A percentile compares a stretch with the other conserved stretches of the same genome.
Evolutionary conservation across 1,284 basidiomycete species (phyloP).

Genomic region (Ganoderma sinense): DNA sequence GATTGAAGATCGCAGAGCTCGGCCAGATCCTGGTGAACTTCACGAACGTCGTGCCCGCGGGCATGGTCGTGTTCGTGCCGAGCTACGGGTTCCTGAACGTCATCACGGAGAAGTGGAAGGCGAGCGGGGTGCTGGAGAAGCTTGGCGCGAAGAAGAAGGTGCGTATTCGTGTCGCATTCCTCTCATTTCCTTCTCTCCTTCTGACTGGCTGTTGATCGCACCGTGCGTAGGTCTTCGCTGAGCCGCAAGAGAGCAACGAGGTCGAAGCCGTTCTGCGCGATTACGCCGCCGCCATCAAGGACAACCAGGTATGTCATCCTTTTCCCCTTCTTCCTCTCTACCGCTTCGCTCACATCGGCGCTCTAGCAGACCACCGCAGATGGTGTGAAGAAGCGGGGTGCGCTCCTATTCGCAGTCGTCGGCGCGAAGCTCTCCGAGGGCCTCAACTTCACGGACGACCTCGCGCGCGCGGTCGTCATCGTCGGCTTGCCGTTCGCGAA

Average conservation of each 20-base stretch:
- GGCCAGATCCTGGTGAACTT: constrained; percentile 87
- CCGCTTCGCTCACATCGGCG: background rate
- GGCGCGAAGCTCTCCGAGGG: constrained; percentile 98
- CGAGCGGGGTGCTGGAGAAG: constrained; percentile 66
- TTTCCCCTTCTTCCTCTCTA: background rate
- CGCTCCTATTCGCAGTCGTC: constrained; percentile 90
- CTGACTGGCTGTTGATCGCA: background rate
- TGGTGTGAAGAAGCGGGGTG: constrained; percentile 58
- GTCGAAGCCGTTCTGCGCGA: constrained; percentile 84
- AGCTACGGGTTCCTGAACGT: constrained; percentile 87
- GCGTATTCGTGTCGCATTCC: constrained; percentile 34
- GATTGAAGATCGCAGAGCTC: constrained; percentile 79
- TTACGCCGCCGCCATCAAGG: constrained; percentile 71
- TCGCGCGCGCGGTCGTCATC: constrained; percentile 90
- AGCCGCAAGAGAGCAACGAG: constrained; percentile 80
- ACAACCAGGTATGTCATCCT: constrained; percentile 26
- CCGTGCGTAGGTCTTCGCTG: constrained; percentile 78
- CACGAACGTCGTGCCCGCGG: constrained; percentile 81
- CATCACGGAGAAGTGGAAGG: constrained; percentile 74
- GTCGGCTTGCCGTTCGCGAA: constrained; percentile 96
- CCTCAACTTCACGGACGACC: constrained; percentile 92
- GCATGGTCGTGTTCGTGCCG: constrained; percentile 94
- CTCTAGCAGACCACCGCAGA: background rate
- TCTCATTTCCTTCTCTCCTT: constrained; percentile 8
- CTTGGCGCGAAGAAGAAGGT: constrained; percentile 80